phyloP scores from a whole-genome alignment of 176 grass and related monocot genomes.

The Eragrostis curvula region DNA sequence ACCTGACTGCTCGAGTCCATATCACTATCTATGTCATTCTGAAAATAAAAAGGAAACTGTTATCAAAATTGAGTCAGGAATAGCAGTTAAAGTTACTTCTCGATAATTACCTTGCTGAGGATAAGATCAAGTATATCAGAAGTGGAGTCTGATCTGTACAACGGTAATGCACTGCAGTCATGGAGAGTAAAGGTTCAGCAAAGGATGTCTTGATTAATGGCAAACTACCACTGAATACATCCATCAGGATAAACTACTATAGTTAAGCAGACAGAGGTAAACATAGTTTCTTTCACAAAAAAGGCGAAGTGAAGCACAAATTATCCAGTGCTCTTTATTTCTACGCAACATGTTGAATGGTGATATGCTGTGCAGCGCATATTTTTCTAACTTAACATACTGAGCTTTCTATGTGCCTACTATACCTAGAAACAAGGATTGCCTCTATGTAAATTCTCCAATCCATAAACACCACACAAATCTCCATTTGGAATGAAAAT shows the following conservation, averaged over 20 bases:
- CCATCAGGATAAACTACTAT: not conserved
- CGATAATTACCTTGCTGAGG: constrained; percentile 63
- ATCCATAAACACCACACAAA: not conserved
- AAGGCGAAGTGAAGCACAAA: not conserved
- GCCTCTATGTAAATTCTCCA: not conserved
- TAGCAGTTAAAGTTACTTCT: not conserved
- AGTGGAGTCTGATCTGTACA: constrained; percentile 62
- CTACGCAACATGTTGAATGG: not conserved
- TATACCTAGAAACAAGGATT: not conserved
- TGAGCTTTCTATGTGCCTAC: not conserved
- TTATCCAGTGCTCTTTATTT: not conserved
- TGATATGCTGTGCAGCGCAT: not conserved
- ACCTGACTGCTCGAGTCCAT: constrained; percentile 49
- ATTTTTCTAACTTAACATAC: not conserved
- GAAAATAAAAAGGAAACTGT: constrained; percentile 13
- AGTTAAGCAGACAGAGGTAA: not conserved
- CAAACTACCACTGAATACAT: constrained; percentile 6
- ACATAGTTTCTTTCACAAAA: not conserved
- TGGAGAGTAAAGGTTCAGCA: constrained; percentile 21
- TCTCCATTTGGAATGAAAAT: not conserved
- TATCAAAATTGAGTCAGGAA: constrained; percentile 16
- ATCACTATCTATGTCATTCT: constrained; percentile 74
- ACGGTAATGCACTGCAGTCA: constrained; percentile 49
- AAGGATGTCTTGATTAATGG: not conserved
- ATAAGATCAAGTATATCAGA: constrained; percentile 80